Evolutionary conservation across 2,329 filamentous ascomycete genomes (phyloP), one percentile per base, ranked within the genome.

Genomic region (Domatiomyces globalis): DNA sequence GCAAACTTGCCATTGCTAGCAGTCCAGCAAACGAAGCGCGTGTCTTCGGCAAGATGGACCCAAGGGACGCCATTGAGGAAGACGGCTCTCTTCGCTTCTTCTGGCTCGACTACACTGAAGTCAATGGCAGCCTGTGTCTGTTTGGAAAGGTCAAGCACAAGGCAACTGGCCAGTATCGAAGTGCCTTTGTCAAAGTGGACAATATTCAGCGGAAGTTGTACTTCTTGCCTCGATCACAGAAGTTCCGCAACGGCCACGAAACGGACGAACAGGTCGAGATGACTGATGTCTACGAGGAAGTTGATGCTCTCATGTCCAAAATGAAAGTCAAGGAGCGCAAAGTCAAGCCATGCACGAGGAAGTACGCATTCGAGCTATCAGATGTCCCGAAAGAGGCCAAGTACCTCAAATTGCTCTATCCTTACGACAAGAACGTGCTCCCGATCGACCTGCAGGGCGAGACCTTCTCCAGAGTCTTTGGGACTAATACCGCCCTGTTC

Each of bases 121-220:
- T 95, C 64, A 88, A 89, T 62, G 90, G 90, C 53, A 92, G 83
- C 60, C 73, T 98, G 8, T 96, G 88, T 66, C 76, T 98, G 9
- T 96, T 98, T 63, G 92, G 92, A 57, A 98, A 98, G 65, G 90
- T 95, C 20, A 81, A 88, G 61, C 88, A 95, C 71, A 95, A 89
- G 67, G 84, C 81, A 61, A 86, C 80, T 1, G 81, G 79, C 49
- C 73, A 74, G 44, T 89, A 86, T 64, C 84, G 88, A 54, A 98
- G 92, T 69, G 94, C 88, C 62, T 96, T 98, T 62, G 79, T 95
- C 66, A 96, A 96, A 67, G 74, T 98, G 18, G 89, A 98, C 72
- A 95, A 95, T 60, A 85, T 98, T 54, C 68, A 94, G 50, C 80
- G 92, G 54, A 96, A 94, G 63, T 75, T 98, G 0, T 98, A 83